Conservation (phyloP, 805 yeast genomes). For the Saccharomycopsis sp. region DNA sequence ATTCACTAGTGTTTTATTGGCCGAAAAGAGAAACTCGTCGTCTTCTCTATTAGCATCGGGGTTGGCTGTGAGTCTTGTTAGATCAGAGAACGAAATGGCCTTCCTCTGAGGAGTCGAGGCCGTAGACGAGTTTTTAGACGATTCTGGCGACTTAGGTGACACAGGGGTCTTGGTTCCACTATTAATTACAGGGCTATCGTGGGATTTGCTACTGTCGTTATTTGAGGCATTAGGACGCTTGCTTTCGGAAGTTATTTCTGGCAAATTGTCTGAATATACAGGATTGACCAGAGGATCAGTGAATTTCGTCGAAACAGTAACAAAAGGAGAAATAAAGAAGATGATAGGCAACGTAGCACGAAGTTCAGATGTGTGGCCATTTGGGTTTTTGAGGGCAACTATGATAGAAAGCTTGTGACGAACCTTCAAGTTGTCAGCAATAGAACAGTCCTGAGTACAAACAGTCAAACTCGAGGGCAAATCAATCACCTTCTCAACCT, state of each 20-base stretch:
- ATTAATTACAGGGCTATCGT: not conserved
- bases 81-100: not conserved
- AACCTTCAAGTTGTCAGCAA: constrained; percentile 64
- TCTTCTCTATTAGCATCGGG: constrained; percentile 26
- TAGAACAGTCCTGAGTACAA: constrained; percentile 83
- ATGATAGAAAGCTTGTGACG: constrained; percentile 83
- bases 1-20: constrained; percentile 22
- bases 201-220: not conserved
- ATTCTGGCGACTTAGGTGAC: not conserved
- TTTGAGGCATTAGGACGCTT: not conserved
- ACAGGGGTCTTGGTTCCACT: not conserved
- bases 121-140: not conserved
- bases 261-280: constrained; percentile 14
- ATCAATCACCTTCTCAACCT: constrained; percentile 48
- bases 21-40: constrained; percentile 35
- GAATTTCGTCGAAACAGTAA: constrained; percentile 53
- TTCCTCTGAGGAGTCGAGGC: not conserved
- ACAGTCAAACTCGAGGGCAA: constrained; percentile 69
- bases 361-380: constrained; percentile 87
- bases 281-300: constrained; percentile 29
- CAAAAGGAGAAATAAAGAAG: constrained; percentile 74
- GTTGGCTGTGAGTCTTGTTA: constrained; percentile 6
- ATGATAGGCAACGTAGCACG: constrained; percentile 84
- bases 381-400: constrained; percentile 75
- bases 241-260: constrained; percentile 5